phyloP scores from a whole-genome alignment of 805 yeast genomes.

The Yarrowia osloensis region DNA sequence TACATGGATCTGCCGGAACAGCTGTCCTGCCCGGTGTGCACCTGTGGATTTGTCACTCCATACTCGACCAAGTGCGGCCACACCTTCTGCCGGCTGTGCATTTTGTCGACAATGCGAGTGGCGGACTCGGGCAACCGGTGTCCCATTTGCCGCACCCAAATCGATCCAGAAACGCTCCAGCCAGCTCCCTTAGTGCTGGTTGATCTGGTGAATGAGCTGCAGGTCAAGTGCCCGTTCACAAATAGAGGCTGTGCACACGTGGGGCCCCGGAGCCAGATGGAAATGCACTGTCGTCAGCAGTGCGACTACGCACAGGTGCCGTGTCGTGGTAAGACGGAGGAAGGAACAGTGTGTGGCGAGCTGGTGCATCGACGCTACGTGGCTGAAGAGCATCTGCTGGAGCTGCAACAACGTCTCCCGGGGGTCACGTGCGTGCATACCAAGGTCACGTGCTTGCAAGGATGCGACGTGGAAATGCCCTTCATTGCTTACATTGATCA shows the following conservation, averaged over 20 bases:
- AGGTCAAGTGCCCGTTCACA: constrained; percentile 55
- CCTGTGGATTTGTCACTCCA: constrained; percentile 62
- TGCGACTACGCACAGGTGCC: constrained; percentile 47
- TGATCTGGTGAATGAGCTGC: constrained; percentile 62
- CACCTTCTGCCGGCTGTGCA: constrained; percentile 62
- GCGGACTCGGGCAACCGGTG: constrained; percentile 23
- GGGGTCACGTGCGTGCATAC: constrained; percentile 35
- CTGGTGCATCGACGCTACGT: constrained; percentile 16
- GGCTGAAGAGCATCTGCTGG: background rate
- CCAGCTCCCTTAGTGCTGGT: constrained; percentile 59
- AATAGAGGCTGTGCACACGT: constrained; percentile 58
- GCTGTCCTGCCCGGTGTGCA: constrained; percentile 63
- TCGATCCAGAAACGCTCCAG: constrained; percentile 16
- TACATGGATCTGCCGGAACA: constrained; percentile 38
- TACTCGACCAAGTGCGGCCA: constrained; percentile 68
- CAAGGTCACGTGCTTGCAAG: constrained; percentile 35
- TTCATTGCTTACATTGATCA: constrained; percentile 29
- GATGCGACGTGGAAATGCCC: constrained; percentile 34
- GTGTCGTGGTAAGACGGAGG: constrained; percentile 40
- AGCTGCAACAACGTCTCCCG: background rate
- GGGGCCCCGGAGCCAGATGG: constrained; percentile 61
- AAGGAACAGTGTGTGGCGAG: background rate
- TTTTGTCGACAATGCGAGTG: constrained; percentile 39
- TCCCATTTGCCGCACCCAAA: constrained; percentile 17
- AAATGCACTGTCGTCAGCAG: constrained; percentile 50